These are phyloP conservation scores for Suillus subalutaceus DNA, from an alignment of 768 basidiomycete species.

Conservation along the genomic window DNA sequence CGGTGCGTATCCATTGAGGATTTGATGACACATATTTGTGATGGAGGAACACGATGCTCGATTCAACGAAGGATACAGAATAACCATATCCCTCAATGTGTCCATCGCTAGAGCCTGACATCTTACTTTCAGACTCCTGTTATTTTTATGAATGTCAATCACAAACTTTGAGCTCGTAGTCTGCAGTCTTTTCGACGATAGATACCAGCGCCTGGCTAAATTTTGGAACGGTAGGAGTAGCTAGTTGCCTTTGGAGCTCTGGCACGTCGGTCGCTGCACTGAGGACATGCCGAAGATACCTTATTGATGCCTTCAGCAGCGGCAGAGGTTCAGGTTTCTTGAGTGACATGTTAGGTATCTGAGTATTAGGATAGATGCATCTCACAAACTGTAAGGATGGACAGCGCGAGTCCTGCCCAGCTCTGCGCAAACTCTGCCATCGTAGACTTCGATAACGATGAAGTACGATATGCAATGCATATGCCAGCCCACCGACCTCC, in stretches of 20 bases:
- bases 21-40: slow-evolving; percentile 53
- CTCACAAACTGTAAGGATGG: slow-evolving; percentile 68
- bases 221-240: slow-evolving; percentile 72
- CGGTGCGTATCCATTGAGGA: slow-evolving; percentile 57
- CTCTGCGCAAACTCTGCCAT: slow-evolving; percentile 73
- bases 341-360: slow-evolving; percentile 23
- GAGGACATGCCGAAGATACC: slow-evolving; percentile 66
- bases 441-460: slow-evolving; percentile 54
- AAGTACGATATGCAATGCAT: slow-evolving; percentile 70
- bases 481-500: slow-evolving; percentile 81
- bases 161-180: slow-evolving; percentile 57
- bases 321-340: slow-evolving; percentile 74
- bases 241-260: slow-evolving; percentile 83
- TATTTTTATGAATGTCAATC: not conserved
- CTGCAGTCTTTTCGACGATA: slow-evolving; percentile 53
- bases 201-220: slow-evolving; percentile 60
- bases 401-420: slow-evolving; percentile 70
- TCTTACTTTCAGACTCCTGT: not conserved
- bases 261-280: slow-evolving; percentile 58
- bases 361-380: slow-evolving; percentile 26
- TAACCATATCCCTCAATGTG: slow-evolving; percentile 58
- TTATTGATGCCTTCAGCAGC: slow-evolving; percentile 62
- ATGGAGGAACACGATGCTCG: slow-evolving; percentile 56
- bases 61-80: slow-evolving; percentile 69
- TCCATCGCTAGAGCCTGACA: slow-evolving; percentile 47